Evolutionary conservation across 2,329 filamentous ascomycete species (phyloP).

Genomic region (Trichoderma semiorbis): DNA sequence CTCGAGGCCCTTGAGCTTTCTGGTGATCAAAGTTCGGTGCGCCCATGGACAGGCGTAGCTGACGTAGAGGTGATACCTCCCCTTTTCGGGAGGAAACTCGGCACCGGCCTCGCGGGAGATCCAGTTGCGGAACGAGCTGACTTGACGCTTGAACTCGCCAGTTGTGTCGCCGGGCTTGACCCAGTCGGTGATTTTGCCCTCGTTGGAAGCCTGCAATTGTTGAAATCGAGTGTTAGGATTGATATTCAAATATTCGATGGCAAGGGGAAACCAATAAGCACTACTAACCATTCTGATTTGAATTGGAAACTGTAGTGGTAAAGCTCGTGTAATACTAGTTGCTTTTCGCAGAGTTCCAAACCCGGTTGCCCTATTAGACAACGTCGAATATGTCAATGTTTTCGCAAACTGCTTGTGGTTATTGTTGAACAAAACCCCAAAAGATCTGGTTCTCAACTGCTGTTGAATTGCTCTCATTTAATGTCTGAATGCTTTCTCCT

Average conservation of each 20-base stretch:
- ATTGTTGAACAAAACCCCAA: neutral
- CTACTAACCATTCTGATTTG: constrained; percentile 14
- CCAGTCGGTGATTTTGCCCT: constrained; percentile 69
- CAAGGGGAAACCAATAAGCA: neutral
- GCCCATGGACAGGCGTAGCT: constrained; percentile 95
- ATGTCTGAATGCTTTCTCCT: neutral
- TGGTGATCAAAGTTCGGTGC: constrained; percentile 79
- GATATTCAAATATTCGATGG: neutral
- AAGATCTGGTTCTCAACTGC: neutral
- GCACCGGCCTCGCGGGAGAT: constrained; percentile 70
- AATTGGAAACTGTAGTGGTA: neutral
- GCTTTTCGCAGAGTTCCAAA: neutral
- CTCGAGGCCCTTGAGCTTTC: constrained; percentile 88
- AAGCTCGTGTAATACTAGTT: neutral
- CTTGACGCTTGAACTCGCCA: constrained; percentile 90
- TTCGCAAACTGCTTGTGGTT: neutral
- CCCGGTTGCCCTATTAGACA: neutral
- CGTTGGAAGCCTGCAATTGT: constrained; percentile 23
- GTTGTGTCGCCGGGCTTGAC: constrained; percentile 71
- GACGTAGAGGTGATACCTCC: constrained; percentile 90
- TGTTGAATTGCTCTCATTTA: constrained; percentile 8
- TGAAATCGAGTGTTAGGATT: constrained; percentile 29
- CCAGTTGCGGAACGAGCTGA: constrained; percentile 75
- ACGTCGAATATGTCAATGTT: neutral
- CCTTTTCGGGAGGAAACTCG: constrained; percentile 80